Evolutionary conservation across 2,329 filamentous ascomycete genomes (phyloP).

Genomic region (Fonsecaea erecta): DNA sequence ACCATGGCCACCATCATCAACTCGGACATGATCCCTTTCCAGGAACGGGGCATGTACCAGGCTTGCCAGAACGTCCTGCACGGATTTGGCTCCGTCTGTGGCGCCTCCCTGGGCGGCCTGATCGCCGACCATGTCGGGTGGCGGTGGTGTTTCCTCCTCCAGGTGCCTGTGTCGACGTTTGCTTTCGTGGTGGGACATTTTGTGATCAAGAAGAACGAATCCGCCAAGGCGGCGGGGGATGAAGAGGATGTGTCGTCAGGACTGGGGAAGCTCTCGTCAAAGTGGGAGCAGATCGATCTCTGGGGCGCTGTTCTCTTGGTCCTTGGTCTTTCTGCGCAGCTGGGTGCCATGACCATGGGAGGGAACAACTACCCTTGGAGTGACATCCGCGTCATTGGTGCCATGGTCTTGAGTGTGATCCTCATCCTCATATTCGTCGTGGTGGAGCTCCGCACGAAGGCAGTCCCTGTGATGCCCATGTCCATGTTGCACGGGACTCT

Average conservation of each 20-base stretch:
- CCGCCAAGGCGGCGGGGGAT: slow-evolving; percentile 18
- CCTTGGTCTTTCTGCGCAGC: slow-evolving; percentile 61
- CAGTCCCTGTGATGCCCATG: slow-evolving; percentile 51
- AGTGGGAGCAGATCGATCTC: slow-evolving; percentile 63
- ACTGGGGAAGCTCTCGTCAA: slow-evolving; percentile 37
- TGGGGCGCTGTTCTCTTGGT: slow-evolving; percentile 63
- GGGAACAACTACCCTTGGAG: slow-evolving; percentile 54
- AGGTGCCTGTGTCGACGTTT: slow-evolving; percentile 67
- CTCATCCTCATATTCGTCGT: slow-evolving; percentile 46
- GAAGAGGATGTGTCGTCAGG: slow-evolving; percentile 7
- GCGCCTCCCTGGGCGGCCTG: slow-evolving; percentile 65
- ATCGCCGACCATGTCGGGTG: slow-evolving; percentile 75
- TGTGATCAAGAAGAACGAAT: slow-evolving; percentile 56
- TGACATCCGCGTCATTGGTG: slow-evolving; percentile 48
- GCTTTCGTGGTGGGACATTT: slow-evolving; percentile 60
- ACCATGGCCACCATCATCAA: slow-evolving; percentile 67
- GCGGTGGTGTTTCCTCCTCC: slow-evolving; percentile 75
- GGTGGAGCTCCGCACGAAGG: slow-evolving; percentile 49
- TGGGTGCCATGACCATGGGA: slow-evolving; percentile 51
- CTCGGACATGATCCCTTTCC: slow-evolving; percentile 63
- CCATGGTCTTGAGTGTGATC: slow-evolving; percentile 46
- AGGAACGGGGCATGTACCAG: slow-evolving; percentile 61
- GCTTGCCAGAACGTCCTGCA: slow-evolving; percentile 64
- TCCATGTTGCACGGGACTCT: slow-evolving; percentile 61
- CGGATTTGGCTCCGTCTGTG: slow-evolving; percentile 66